Conservation (phyloP, 2,329 filamentous ascomycete species). For the Colletotrichum filicis region DNA sequence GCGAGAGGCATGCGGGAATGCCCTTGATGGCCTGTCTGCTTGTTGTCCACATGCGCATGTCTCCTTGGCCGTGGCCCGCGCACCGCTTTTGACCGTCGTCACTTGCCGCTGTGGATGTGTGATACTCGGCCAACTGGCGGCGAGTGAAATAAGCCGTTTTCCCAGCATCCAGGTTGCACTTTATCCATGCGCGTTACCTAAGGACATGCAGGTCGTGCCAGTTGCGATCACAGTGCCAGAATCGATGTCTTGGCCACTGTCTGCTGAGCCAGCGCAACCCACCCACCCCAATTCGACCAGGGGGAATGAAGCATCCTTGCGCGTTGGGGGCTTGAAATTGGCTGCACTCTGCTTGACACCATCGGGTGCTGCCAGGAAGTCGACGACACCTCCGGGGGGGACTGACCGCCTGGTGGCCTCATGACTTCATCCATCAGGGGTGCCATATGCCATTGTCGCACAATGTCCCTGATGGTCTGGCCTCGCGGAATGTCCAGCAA, state of each 20-base stretch:
- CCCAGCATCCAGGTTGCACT: conserved; percentile 3
- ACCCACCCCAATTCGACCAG: conserved; percentile 6
- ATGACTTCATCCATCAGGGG: conserved; percentile 31
- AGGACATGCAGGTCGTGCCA: conserved; percentile 24
- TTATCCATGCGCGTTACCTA: conserved; percentile 11
- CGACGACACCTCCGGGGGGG: conserved; percentile 2
- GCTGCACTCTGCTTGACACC: conserved; percentile 21
- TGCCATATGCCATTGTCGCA: conserved; percentile 26
- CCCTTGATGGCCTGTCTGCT: not conserved
- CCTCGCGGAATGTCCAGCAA: conserved; percentile 14
- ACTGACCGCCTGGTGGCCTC: conserved; percentile 30
- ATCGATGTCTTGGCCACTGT: not conserved
- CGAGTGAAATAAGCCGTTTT: conserved; percentile 28
- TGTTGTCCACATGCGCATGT: conserved; percentile 2
- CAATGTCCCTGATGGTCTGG: conserved; percentile 23
- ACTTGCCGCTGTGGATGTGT: conserved; percentile 22
- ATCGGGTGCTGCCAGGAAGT: conserved; percentile 3
- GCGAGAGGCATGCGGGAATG: not conserved
- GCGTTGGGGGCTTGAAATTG: conserved; percentile 32
- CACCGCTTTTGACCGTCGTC: conserved; percentile 2
- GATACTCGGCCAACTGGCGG: conserved; percentile 12
- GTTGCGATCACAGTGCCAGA: conserved; percentile 12
- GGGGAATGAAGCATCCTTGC: conserved; percentile 9
- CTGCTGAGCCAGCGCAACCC: not conserved
- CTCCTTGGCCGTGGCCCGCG: not conserved